Conservation (phyloP, 2,329 filamentous ascomycete genomes). For the Neurospora sp. region DNA sequence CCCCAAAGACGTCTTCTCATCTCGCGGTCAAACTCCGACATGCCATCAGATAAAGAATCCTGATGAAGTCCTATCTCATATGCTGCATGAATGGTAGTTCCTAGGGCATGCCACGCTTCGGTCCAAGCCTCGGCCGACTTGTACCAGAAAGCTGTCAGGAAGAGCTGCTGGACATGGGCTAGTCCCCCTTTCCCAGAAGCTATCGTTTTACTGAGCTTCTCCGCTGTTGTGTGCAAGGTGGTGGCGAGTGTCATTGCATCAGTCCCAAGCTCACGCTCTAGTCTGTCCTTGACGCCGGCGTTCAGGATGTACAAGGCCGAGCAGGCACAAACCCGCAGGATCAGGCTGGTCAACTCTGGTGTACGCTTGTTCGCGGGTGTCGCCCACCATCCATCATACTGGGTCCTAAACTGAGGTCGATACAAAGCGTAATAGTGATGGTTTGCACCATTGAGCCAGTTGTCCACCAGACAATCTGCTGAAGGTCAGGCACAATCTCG, state of each 20-base stretch:
- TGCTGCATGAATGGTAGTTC: conserved; percentile 33
- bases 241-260: conserved; percentile 28
- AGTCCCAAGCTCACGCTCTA: conserved; percentile 34
- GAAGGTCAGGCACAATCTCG: conserved; percentile 2
- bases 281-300: conserved; percentile 24
- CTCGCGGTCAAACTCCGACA: conserved; percentile 36
- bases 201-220: conserved; percentile 31
- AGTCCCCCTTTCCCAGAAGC: conserved; percentile 32
- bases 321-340: conserved; percentile 35
- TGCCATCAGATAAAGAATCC: conserved; percentile 22
- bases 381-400: conserved; percentile 36
- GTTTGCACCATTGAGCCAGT: conserved; percentile 34
- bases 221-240: conserved; percentile 31
- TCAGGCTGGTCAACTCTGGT: conserved; percentile 35
- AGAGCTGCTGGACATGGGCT: conserved; percentile 38
- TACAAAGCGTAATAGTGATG: conserved; percentile 36
- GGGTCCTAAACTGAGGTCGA: conserved; percentile 31
- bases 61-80: conserved; percentile 37
- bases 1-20: conserved; percentile 36
- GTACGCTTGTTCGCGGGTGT: conserved; percentile 25
- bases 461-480: conserved; percentile 35
- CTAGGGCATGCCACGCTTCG: conserved; percentile 37
- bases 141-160: conserved; percentile 35
- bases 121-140: conserved; percentile 36
- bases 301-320: conserved; percentile 31